Evolutionary conservation across 2,329 filamentous ascomycete genomes (phyloP), one percentile per base, ranked within the genome.

Genomic region (Drechmeria coniospora): DNA sequence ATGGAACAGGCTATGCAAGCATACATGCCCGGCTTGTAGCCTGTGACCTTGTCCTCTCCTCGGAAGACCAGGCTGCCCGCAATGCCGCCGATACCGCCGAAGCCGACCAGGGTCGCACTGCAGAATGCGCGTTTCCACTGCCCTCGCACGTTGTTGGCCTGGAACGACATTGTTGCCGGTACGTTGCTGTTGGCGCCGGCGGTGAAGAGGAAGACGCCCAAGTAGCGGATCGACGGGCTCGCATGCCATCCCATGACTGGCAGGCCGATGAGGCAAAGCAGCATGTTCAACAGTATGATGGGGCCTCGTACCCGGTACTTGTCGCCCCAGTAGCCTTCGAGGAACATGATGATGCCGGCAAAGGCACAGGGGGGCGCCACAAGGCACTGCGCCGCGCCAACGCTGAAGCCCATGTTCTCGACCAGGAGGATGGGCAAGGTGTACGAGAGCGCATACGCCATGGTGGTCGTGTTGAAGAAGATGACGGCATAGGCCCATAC

Each of bases 71-170:
- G 58, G 38, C 68, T 71, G 15, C 79, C 79, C 1, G 70, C 68
- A 36, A 90, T 90, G 19, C 82, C 81, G 21, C 82, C 82, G 15
- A 92, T 59, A 3, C 79, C 80, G 6, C 80, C 80, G 27, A 79
- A 71, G 1, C 76, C 78, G 4, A 90, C 77, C 2, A 87, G 64
- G 0, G 74, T 77, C 3, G 81, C 79, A 33, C 72, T 79, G 47
- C 72, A 76, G 39, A 90, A 75, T 1, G 81, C 81, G 26, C 83
- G 71, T 57, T 87, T 92, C 80, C 81, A 92, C 54, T 90, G 81
- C 0, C 81, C 82, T 29, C 79, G 74, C 44, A 92, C 77, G 52
- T 92, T 92, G 55, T 87, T 90, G 23, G 80, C 79, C 56, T 87
- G 81, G 56, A 82, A 90, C 0, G 79, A 68, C 58, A 92, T 71